Base-by-base conservation (phyloP, 805 yeast genomes). In the Metschnikowia colocasiae region DNA sequence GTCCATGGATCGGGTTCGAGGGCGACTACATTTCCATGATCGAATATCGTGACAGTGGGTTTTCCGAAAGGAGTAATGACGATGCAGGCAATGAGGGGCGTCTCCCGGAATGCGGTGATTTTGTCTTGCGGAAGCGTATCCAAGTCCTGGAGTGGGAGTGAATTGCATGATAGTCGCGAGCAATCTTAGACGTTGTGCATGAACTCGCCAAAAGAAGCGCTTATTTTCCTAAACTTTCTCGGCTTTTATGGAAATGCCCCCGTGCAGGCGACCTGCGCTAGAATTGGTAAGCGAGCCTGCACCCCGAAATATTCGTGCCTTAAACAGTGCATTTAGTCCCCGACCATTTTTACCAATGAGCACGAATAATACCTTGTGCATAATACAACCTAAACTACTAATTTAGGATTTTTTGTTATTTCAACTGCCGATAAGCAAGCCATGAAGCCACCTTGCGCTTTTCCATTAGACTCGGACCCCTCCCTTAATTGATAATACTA, bases 1-100 rank as follows among this genome's bases (percentile, higher is more conserved):
- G 83, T 0, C 81, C 83, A 7, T 74, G 82, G 77, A 64, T 78
- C 20, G 83, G 82, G 9, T 79, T 79, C 53, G 75, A 72, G 29
- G 82, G 82, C 0, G 79, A 79, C 52, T 64, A 62, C 45, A 67
- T 78, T 10, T 72, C 75, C 39, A 64, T 67, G 59, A 63, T 76
- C 16, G 67, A 69, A 26, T 71, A 56, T 45, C 54, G 59, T 18
- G 40, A 43, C 15, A 67, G 64, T 2, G 60, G 57, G 6, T 23
- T 25, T 16, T 26, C 30, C 15, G 15, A 26, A 15, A 15, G 34
- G 2, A 33, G 27, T 22, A 20, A 22, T n/a, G 16, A 22, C 19
- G 19, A 8, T n/a, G 31, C 34, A 12, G 46, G 30, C 7, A 40
- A 27, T n/a, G 43, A 29, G 12, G 39, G 10, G n/a, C n/a, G n/a